A percentile compares a stretch with the other conserved stretches of the same genome.
Conservation (phyloP, 2,329 filamentous ascomycete genomes). For the Colletotrichum aenigma region DNA sequence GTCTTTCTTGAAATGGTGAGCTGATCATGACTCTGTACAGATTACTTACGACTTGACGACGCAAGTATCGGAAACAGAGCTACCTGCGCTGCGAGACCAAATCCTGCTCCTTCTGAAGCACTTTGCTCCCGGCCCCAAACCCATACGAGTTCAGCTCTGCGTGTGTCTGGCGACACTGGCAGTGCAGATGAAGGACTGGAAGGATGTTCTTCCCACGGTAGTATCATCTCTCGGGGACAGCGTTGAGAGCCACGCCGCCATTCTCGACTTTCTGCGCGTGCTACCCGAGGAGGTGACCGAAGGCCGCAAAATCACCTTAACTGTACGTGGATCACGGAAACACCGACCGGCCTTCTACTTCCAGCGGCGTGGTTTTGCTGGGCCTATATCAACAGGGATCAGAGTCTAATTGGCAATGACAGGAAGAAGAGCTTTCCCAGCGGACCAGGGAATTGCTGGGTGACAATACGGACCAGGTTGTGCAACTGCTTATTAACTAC, state of each 20-base stretch:
- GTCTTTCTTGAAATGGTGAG: constrained; percentile 7
- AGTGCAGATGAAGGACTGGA: constrained; percentile 96
- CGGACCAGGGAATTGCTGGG: constrained; percentile 89
- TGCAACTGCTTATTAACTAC: constrained; percentile 87
- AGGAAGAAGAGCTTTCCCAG: constrained; percentile 92
- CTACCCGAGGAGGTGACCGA: constrained; percentile 98
- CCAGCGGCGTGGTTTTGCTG: constrained; percentile 37
- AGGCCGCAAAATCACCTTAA: constrained; percentile 98
- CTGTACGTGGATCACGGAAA: constrained; percentile 80
- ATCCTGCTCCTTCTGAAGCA: constrained; percentile 80
- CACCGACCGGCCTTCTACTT: constrained; percentile 44
- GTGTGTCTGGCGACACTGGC: constrained; percentile 94
- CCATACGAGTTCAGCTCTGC: constrained; percentile 88
- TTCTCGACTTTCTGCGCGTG: constrained; percentile 95
- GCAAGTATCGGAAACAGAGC: constrained; percentile 79
- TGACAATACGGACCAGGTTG: constrained; percentile 87
- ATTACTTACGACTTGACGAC: constrained; percentile 92
- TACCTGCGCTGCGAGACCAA: constrained; percentile 81
- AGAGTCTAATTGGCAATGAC: constrained; percentile 54
- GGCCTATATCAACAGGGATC: constrained; percentile 40
- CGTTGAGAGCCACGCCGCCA: constrained; percentile 80
- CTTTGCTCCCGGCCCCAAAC: constrained; percentile 82
- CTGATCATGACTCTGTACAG: constrained; percentile 48
- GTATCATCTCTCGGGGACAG: constrained; percentile 79
- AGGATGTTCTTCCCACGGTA: constrained; percentile 85